Evolutionary conservation across 257 asterid species (phyloP), one percentile per base, ranked within the genome.

Genomic region (Salvia rosmarinus): DNA sequence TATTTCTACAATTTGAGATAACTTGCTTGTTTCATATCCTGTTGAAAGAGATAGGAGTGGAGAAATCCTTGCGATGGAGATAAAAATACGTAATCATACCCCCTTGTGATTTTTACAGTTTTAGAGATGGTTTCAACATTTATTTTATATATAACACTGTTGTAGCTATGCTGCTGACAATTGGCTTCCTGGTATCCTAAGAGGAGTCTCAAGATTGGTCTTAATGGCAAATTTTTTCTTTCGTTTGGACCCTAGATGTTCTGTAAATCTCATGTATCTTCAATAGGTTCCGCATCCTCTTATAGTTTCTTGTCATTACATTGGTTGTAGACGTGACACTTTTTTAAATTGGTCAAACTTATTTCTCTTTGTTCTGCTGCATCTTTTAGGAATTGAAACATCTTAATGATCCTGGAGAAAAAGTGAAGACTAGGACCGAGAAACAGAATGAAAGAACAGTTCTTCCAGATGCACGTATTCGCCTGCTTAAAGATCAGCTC

Each of bases 401-500:
- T 34, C 76, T 44, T 79, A 82, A 40, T 58, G 74, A 57, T 50
- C 68, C 77, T 3, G 74, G 83, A 79, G 86, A 75, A 68, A 34
- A 34, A 34, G 39, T 34, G 39, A 2, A 34, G 7, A 59, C 67
- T 74, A 76, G 69, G 68, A 58, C 35, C 37, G 84, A 69, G 73
- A 86, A 70, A 69, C 90, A 62, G 75, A 82, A 57, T 21, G 86
- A 80, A 28, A 87, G 75, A 75, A 23, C 63, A n/a, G 71, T 50
- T 40, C 57, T 77, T 28, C 83, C 79, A 4, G 95, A 93, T 81
- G 82, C 84, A 59, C 88, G 75, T 42, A 80, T 90, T 64, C 87
- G 87, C 57, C 94, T 84, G 81, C 89, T 93, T 52, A 90, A 87
- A 79, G 97, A 93, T 75, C 97, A 83, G 64, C 89, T 93, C 54